Evolutionary conservation across 2,329 filamentous ascomycete species (phyloP).

Genomic region (Graphiopsis chlorocephala): DNA sequence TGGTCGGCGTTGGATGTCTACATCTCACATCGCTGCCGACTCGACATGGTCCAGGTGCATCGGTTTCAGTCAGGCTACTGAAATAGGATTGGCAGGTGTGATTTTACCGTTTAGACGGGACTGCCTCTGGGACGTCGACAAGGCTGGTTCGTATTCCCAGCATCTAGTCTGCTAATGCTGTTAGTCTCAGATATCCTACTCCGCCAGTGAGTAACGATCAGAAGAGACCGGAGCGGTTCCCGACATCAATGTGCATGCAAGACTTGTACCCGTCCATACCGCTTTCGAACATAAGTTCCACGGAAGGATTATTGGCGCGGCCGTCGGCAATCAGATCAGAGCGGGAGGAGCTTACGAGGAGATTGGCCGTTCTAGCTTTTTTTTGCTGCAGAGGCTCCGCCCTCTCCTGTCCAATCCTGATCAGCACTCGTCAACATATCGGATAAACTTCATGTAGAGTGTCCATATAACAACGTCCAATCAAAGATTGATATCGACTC

Average conservation of each 20-base stretch:
- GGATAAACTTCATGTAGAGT: neutral
- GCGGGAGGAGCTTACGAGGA: neutral
- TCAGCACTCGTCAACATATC: neutral
- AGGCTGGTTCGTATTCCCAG: neutral
- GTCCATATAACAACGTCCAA: neutral
- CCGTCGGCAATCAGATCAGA: neutral
- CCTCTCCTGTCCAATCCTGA: neutral
- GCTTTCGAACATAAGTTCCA: neutral
- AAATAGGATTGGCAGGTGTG: neutral
- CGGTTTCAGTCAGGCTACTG: neutral
- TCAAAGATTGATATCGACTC: neutral
- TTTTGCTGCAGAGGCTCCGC: neutral
- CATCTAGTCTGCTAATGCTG: neutral
- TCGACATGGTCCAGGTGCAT: neutral
- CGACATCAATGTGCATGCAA: neutral
- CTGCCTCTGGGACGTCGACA: neutral
- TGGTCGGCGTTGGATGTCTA: neutral
- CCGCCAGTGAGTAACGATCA: neutral
- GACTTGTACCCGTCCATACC: neutral
- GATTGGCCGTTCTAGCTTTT: neutral
- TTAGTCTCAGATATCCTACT: neutral
- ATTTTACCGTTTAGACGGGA: neutral
- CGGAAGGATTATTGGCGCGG: neutral
- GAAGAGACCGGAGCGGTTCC: neutral
- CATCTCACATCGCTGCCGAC: neutral